Conservation (phyloP, 345 rosid species). For the Bruguiera gymnorhiza region DNA sequence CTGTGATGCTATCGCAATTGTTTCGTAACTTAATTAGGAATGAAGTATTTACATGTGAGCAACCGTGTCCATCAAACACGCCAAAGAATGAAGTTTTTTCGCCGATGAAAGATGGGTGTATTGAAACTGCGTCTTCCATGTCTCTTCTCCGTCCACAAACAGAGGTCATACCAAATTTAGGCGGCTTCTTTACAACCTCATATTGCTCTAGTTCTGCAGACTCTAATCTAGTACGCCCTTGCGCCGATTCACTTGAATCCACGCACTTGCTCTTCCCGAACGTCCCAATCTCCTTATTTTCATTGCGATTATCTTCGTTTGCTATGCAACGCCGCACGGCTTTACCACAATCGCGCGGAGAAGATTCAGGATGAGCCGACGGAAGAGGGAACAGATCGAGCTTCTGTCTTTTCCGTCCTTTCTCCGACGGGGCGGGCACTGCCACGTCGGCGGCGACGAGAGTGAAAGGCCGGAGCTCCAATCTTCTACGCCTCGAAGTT, state of each 20-base stretch:
- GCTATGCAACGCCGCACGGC: constrained; percentile 11
- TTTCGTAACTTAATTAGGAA: no score
- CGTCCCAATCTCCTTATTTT: background rate
- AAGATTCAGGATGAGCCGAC: background rate
- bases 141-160: constrained; percentile 89
- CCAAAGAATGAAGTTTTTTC: constrained; percentile 47
- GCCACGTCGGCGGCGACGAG: constrained; percentile 42
- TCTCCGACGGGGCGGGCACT: constrained; percentile 37
- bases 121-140: constrained; percentile 91
- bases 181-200: constrained; percentile 17
- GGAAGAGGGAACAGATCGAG: constrained; percentile 17
- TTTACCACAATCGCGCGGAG: constrained; percentile 20
- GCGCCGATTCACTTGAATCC: background rate
- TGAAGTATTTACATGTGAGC: constrained; percentile 69
- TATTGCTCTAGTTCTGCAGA: background rate
- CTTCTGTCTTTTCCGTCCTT: constrained; percentile 47
- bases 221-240: background rate
- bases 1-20: no score
- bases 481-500: constrained; percentile 46
- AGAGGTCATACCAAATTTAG: constrained; percentile 75
- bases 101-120: constrained; percentile 37
- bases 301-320: background rate
- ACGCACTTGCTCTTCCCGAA: background rate
- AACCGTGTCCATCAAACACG: constrained; percentile 95
- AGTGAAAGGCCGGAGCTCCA: constrained; percentile 61